Evolutionary conservation across 495 filamentous ascomycete genomes (phyloP).

Genomic region (Podospora pseudoanserina): DNA sequence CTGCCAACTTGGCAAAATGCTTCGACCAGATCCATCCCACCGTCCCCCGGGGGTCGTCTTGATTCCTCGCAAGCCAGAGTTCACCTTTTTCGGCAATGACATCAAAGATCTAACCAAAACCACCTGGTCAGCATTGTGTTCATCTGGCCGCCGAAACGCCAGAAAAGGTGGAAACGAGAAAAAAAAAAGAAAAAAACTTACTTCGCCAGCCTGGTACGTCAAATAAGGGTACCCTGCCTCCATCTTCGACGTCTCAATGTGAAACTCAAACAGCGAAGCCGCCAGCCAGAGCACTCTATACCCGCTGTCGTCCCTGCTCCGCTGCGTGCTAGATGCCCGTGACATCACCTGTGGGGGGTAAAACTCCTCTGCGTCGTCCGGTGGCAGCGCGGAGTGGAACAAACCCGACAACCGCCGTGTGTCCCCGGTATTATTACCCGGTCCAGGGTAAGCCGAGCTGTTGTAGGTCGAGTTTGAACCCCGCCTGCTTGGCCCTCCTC

Average conservation of each 20-base stretch:
- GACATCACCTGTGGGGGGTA: slow-evolving; percentile 36
- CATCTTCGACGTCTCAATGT: slow-evolving; percentile 83
- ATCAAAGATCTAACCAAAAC: slow-evolving; percentile 62
- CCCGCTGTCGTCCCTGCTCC: slow-evolving; percentile 36
- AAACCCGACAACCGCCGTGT: slow-evolving; percentile 58
- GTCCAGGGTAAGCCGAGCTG: slow-evolving; percentile 33
- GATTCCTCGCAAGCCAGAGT: slow-evolving; percentile 95
- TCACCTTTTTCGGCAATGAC: slow-evolving; percentile 94
- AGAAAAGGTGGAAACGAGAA: background rate
- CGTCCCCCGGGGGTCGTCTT: slow-evolving; percentile 72
- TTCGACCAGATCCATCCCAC: slow-evolving; percentile 99
- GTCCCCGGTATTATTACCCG: slow-evolving; percentile 14
- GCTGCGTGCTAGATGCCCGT: slow-evolving; percentile 49
- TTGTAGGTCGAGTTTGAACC: slow-evolving; percentile 48
- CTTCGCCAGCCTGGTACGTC: slow-evolving; percentile 88
- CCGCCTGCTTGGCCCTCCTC: slow-evolving; percentile 29
- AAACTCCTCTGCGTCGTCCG: slow-evolving; percentile 55
- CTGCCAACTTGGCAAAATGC: slow-evolving; percentile 81
- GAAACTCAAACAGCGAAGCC: slow-evolving; percentile 92
- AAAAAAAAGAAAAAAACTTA: slow-evolving; percentile 33
- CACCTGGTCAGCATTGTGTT: background rate
- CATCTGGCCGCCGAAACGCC: slow-evolving; percentile 2
- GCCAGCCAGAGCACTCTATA: slow-evolving; percentile 76
- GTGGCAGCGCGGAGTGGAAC: slow-evolving; percentile 82
- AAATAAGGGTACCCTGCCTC: slow-evolving; percentile 96